Percentiles rank a stretch among this genome's conserved stretches.
phyloP scores from a whole-genome alignment of 2,329 filamentous ascomycete species.

The Furcasterigmium furcatum region DNA sequence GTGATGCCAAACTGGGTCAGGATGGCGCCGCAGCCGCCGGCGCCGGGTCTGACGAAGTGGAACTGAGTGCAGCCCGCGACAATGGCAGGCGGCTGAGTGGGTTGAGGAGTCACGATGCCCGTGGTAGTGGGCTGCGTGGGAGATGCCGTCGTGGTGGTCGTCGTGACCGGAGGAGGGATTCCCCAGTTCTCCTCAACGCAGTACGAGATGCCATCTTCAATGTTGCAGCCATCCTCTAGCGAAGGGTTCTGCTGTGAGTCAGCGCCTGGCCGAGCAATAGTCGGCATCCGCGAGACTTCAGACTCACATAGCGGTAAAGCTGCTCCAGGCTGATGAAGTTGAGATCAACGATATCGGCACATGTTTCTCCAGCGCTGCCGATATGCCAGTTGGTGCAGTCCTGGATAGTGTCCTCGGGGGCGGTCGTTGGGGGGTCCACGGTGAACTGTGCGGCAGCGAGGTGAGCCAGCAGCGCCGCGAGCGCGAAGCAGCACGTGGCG shows the following conservation, averaged over 20 bases:
- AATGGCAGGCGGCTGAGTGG: constrained; percentile 8
- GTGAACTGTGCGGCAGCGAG: not conserved
- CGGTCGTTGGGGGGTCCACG: not conserved
- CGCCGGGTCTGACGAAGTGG: constrained; percentile 5
- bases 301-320: not conserved
- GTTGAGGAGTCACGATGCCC: constrained; percentile 11
- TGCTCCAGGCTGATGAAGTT: not conserved
- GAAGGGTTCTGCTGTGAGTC: constrained; percentile 2
- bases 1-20: constrained; percentile 11
- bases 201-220: constrained; percentile 4
- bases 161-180: not conserved
- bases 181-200: constrained; percentile 3
- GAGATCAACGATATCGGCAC: not conserved
- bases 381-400: not conserved
- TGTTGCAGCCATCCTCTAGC: constrained; percentile 5
- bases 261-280: no score
- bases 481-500: not conserved
- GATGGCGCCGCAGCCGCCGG: constrained; percentile 6
- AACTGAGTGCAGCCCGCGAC: constrained; percentile 11
- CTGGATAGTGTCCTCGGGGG: not conserved
- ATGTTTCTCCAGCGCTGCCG: not conserved
- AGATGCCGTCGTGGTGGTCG: not conserved
- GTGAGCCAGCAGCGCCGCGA: not conserved
- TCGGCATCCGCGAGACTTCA: no score
- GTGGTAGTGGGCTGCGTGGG: constrained; percentile 6